Evolutionary conservation across 371 early-diverging fungal genomes (phyloP), one percentile per base, ranked within the genome.

Genomic region (Batrachochytrium dendrobatidis): DNA sequence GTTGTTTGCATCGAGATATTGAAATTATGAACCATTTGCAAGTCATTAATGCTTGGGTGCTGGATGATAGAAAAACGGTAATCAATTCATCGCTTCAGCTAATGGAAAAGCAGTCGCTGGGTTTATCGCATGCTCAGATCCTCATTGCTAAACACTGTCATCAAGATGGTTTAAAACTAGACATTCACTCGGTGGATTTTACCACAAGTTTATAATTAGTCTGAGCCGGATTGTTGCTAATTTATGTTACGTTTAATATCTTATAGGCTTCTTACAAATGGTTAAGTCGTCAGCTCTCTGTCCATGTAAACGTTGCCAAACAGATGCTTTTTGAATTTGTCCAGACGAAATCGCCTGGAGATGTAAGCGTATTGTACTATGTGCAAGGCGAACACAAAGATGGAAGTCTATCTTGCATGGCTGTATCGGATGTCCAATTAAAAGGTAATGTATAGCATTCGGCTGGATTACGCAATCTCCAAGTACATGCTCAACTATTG

Each of bases 201-300:
- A n/a, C n/a, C n/a, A n/a, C n/a, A n/a, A n/a, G n/a, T n/a, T n/a
- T n/a, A n/a, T n/a, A n/a, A n/a, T n/a, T n/a, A n/a, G n/a, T n/a
- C n/a, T n/a, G n/a, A n/a, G n/a, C n/a, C n/a, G n/a, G n/a, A n/a
- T n/a, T n/a, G n/a, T n/a, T n/a, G n/a, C n/a, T n/a, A n/a, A n/a
- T n/a, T n/a, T n/a, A n/a, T n/a, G n/a, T n/a, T n/a, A n/a, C n/a
- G n/a, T n/a, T n/a, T n/a, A n/a, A n/a, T n/a, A n/a, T n/a, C n/a
- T n/a, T n/a, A 53, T 39, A 63, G 64, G 59, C 59, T 20, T 55
- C 64, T 3, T 59, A 56, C 64, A 58, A 59, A 39, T 63, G 64
- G 64, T 25, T 63, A 20, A 63, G 64, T 33, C 58, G 64, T 20
- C 30, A 48, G 39, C 58, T 63, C 12, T 10, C 20, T 30, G 55